Evolutionary conservation across 805 yeast genomes (phyloP).

Genomic region (Hanseniaspora mollemarum): DNA sequence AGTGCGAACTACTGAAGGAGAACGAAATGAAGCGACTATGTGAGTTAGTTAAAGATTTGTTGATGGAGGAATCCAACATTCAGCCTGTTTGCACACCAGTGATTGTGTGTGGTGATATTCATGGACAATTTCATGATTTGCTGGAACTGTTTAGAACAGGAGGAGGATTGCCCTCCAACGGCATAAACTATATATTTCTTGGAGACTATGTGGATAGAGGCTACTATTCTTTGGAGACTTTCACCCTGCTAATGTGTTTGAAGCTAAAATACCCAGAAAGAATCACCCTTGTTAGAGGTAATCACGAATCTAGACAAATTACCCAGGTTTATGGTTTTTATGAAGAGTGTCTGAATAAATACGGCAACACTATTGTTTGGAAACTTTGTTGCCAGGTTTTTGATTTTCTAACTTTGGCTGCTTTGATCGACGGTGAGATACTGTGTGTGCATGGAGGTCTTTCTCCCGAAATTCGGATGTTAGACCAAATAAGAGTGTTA

Average conservation of each 20-base stretch:
- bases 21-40: conserved; percentile 92
- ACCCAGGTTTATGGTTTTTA: conserved; percentile 93
- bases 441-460: conserved; percentile 96
- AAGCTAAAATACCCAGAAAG: conserved; percentile 85
- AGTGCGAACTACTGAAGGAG: conserved; percentile 80
- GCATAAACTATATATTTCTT: conserved; percentile 50
- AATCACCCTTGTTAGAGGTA: conserved; percentile 76
- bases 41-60: conserved; percentile 83
- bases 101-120: conserved; percentile 92
- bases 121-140: conserved; percentile 89
- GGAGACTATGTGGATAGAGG: conserved; percentile 97
- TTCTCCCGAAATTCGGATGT: conserved; percentile 93
- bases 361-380: conserved; percentile 75
- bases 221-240: conserved; percentile 79
- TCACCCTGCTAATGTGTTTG: conserved; percentile 60
- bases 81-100: conserved; percentile 83
- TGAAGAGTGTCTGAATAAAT: conserved; percentile 85
- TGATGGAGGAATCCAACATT: conserved; percentile 92
- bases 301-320: conserved; percentile 88
- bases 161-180: conserved; percentile 42
- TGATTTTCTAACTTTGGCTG: conserved; percentile 60
- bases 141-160: conserved; percentile 49
- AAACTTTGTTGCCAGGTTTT: conserved; percentile 66
- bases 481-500: conserved; percentile 80
- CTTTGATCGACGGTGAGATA: conserved; percentile 78